Conservation (phyloP, 2,329 filamentous ascomycete species). For the Stromatinia cepivora region DNA sequence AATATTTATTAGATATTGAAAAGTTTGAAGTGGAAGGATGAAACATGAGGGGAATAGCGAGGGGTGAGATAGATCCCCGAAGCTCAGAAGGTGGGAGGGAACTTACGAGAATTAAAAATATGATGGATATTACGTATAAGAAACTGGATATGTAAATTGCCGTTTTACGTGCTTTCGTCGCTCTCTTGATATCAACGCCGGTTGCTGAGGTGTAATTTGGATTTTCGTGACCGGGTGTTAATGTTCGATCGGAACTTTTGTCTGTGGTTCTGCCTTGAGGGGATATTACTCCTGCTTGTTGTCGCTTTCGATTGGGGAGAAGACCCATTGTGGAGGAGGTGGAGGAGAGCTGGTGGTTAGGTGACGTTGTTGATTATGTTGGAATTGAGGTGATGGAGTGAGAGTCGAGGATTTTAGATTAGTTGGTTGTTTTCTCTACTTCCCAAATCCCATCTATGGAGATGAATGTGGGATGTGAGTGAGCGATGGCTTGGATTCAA, state of each 20-base stretch:
- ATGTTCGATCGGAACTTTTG: conserved; percentile 31
- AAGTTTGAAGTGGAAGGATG: not conserved
- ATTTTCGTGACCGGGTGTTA: conserved; percentile 33
- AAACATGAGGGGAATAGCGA: not conserved
- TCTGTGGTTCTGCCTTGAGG: conserved; percentile 19
- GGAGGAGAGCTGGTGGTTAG: conserved; percentile 35
- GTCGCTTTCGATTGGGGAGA: conserved; percentile 27
- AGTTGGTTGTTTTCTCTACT: not conserved
- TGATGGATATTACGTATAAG: conserved; percentile 70
- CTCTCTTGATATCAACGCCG: conserved; percentile 46
- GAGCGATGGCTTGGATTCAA: not conserved
- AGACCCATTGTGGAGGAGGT: conserved; percentile 37
- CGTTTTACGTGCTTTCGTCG: conserved; percentile 52
- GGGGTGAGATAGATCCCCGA: not conserved
- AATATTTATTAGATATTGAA: not conserved
- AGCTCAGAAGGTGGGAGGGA: conserved; percentile 8
- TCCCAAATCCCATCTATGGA: not conserved
- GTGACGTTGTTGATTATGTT: not conserved
- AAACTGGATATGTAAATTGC: conserved; percentile 64
- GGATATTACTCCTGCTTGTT: conserved; percentile 25
- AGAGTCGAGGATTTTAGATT: not conserved
- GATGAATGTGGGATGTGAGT: not conserved
- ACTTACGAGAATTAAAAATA: conserved; percentile 75
- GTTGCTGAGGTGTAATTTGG: conserved; percentile 23
- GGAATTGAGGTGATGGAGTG: not conserved